phyloP scores from a whole-genome alignment of 1,139 yeast species.

The Lodderomyces orthopsilosis region DNA sequence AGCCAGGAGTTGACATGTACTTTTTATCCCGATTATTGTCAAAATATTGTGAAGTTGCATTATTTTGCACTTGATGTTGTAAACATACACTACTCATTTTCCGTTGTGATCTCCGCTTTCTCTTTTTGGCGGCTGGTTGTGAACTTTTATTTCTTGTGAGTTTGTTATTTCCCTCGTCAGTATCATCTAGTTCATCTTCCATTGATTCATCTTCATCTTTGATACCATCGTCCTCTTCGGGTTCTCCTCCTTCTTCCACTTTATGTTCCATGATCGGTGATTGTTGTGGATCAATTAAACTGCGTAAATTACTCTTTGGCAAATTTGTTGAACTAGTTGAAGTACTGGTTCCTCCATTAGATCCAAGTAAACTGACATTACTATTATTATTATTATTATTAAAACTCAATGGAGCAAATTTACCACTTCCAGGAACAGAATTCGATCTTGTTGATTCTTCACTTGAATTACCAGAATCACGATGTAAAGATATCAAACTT shows the following conservation, averaged over 20 bases:
- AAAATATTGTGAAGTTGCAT: slow-evolving; percentile 4
- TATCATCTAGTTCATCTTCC: slow-evolving; percentile 6
- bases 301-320: slow-evolving; percentile 3
- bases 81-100: not conserved
- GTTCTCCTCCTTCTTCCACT: slow-evolving; percentile 1
- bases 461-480: slow-evolving; percentile 8
- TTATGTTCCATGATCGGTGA: slow-evolving; percentile 5
- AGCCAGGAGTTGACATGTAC: not conserved
- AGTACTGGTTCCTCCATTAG: not conserved
- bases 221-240: slow-evolving; percentile 4
- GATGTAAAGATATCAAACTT: slow-evolving; percentile 8
- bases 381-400: not conserved
- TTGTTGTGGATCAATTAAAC: slow-evolving; percentile 2
- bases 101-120: not conserved
- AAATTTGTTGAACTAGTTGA: not conserved
- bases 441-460: slow-evolving; percentile 7
- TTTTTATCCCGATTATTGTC: slow-evolving; percentile 1
- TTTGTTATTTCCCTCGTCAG: not conserved
- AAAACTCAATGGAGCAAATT: slow-evolving; percentile 3
- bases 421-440: slow-evolving; percentile 3
- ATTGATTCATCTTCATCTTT: slow-evolving; percentile 11
- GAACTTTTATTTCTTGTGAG: not conserved
- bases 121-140: not conserved
- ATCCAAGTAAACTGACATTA: not conserved
- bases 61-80: not conserved